These are phyloP conservation scores for Hypocrella siamensis DNA, from an alignment of 2,329 filamentous ascomycete genomes.

Conservation along the genomic window DNA sequence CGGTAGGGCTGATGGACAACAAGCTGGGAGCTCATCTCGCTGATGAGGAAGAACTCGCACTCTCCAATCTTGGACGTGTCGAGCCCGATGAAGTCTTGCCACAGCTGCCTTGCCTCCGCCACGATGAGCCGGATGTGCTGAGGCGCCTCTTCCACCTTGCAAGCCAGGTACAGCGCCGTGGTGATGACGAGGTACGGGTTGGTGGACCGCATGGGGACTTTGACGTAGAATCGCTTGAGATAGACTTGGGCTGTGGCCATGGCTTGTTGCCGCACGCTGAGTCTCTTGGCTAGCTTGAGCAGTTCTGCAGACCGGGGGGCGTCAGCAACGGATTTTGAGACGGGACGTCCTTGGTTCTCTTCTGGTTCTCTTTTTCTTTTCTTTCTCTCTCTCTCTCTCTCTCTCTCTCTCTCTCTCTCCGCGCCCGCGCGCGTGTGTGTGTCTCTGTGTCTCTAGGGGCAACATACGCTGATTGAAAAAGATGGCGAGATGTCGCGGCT, in stretches of 20 bases:
- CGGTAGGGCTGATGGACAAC: constrained; percentile 88
- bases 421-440: too few relatives aligned
- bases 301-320: constrained; percentile 57
- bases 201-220: constrained; percentile 78
- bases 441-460: too few relatives aligned
- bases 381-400: too few relatives aligned
- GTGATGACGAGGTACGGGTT: constrained; percentile 87
- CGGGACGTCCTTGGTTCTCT: background rate
- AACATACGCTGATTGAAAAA: constrained; percentile 77
- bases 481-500: constrained; percentile 69
- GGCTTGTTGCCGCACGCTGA: constrained; percentile 77
- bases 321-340: too few relatives aligned
- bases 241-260: constrained; percentile 92
- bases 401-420: too few relatives aligned
- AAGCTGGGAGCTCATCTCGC: constrained; percentile 77
- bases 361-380: background rate
- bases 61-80: constrained; percentile 80
- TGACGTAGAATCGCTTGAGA: constrained; percentile 82
- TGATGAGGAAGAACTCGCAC: constrained; percentile 86
- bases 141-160: constrained; percentile 95
- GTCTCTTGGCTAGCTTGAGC: constrained; percentile 66
- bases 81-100: constrained; percentile 61
- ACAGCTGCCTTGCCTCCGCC: constrained; percentile 69
- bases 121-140: constrained; percentile 90
- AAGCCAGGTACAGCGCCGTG: constrained; percentile 89